These are phyloP conservation scores for Pseudonitzschia delicatissima DNA, from an alignment of 108 stramenopile species.

Conservation along the genomic window DNA sequence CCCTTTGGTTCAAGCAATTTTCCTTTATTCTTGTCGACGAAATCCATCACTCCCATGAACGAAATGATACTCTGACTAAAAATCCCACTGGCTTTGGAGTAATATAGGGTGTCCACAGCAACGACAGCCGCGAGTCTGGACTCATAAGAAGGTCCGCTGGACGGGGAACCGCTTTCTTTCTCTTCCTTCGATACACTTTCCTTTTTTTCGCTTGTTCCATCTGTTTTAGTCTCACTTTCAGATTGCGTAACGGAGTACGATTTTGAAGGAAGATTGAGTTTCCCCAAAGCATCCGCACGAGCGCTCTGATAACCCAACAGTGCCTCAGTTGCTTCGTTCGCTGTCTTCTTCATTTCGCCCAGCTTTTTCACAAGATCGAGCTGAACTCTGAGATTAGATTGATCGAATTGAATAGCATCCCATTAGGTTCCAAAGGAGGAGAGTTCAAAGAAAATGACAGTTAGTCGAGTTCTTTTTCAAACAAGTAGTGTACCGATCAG, in stretches of 20 bases:
- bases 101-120: constrained; percentile 51
- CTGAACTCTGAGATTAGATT: constrained; percentile 50
- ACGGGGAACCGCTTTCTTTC: constrained; percentile 21
- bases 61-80: constrained; percentile 3
- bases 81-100: constrained; percentile 36
- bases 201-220: constrained; percentile 47
- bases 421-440: no score
- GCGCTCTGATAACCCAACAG: constrained; percentile 54
- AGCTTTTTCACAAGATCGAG: constrained; percentile 56
- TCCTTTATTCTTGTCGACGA: constrained; percentile 65
- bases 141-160: constrained; percentile 19
- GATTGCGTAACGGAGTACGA: constrained; percentile 30
- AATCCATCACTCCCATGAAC: constrained; percentile 28
- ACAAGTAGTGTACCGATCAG: no score
- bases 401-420: neutral
- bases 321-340: constrained; percentile 44
- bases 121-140: constrained; percentile 37
- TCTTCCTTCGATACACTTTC: constrained; percentile 41
- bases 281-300: constrained; percentile 74
- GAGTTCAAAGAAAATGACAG: no score
- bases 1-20: constrained; percentile 71
- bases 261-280: constrained; percentile 47
- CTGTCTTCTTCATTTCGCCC: constrained; percentile 45
- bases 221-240: constrained; percentile 34
- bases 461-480: no score